Conservation (phyloP, 1,284 basidiomycete genomes). For the Cutaneotrichosporon sp. region DNA sequence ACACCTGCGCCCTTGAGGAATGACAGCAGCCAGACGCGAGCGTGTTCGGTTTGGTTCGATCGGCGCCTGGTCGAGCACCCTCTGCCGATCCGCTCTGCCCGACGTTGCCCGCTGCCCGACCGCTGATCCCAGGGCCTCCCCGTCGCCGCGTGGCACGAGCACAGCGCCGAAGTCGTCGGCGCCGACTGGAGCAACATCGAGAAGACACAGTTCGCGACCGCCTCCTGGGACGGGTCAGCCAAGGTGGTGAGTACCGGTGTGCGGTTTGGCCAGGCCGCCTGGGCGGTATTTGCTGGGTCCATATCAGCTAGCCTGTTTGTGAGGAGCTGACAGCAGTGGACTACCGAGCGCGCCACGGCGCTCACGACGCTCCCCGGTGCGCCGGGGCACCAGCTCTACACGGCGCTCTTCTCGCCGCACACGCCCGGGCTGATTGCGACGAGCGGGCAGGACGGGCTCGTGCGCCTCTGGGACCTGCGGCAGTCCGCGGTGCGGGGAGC, state of each 20-base stretch:
- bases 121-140: slow-evolving; percentile 57
- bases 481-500: neutral
- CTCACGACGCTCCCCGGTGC: slow-evolving; percentile 74
- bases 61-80: no score
- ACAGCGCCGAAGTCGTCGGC: slow-evolving; percentile 88
- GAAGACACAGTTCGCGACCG: slow-evolving; percentile 84
- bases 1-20: no score
- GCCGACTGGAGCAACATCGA: slow-evolving; percentile 96
- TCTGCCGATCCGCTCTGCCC: no score
- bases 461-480: slow-evolving; percentile 71
- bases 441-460: slow-evolving; percentile 79
- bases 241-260: slow-evolving; percentile 78
- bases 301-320: neutral
- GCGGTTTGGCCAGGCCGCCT: no score
- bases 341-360: slow-evolving; percentile 74
- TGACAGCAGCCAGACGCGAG: no score
- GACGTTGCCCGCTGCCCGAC: neutral
- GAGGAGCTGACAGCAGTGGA: slow-evolving; percentile 65
- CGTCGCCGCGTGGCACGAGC: slow-evolving; percentile 90
- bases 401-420: slow-evolving; percentile 88
- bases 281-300: neutral
- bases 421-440: slow-evolving; percentile 77
- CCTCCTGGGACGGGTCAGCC: slow-evolving; percentile 89
- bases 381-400: slow-evolving; percentile 65
- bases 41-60: no score